Evolutionary conservation across 2,329 filamentous ascomycete species (phyloP).

Genomic region (Epichloe baconii): DNA sequence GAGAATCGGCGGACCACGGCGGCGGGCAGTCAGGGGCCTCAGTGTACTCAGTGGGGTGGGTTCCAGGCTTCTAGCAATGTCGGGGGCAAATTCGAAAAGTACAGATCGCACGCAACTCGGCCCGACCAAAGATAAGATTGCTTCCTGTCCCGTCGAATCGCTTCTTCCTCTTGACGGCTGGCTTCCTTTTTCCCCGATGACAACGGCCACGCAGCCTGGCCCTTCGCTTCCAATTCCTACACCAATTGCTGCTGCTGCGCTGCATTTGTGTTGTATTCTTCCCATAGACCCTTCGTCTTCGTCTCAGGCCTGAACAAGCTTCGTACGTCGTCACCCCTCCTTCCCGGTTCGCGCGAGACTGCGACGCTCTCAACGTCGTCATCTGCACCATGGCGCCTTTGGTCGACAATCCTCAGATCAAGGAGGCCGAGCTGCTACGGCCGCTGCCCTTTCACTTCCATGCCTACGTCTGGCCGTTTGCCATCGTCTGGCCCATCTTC

Average conservation of each 20-base stretch:
- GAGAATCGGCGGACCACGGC: too few relatives aligned
- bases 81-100: slow-evolving; percentile 4
- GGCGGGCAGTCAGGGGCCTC: background rate
- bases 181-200: slow-evolving; percentile 1
- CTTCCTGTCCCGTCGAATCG: background rate
- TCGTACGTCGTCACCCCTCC: background rate
- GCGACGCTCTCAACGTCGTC: slow-evolving; percentile 1
- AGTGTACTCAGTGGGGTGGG: too few relatives aligned
- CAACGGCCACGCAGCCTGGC: slow-evolving; percentile 2
- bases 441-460: slow-evolving; percentile 72
- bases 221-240: background rate
- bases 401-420: slow-evolving; percentile 84
- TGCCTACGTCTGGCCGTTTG: slow-evolving; percentile 86
- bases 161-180: background rate
- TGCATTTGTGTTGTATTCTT: background rate
- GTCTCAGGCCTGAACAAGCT: background rate
- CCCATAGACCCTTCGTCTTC: background rate
- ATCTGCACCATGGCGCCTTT: slow-evolving; percentile 53
- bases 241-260: background rate
- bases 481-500: slow-evolving; percentile 84
- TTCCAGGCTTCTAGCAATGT: background rate
- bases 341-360: background rate
- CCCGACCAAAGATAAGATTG: background rate
- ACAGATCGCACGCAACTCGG: background rate
- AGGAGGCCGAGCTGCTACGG: slow-evolving; percentile 75